Conservation (phyloP, 805 yeast species). For the Cyberlindnera xishuangbannaensis region DNA sequence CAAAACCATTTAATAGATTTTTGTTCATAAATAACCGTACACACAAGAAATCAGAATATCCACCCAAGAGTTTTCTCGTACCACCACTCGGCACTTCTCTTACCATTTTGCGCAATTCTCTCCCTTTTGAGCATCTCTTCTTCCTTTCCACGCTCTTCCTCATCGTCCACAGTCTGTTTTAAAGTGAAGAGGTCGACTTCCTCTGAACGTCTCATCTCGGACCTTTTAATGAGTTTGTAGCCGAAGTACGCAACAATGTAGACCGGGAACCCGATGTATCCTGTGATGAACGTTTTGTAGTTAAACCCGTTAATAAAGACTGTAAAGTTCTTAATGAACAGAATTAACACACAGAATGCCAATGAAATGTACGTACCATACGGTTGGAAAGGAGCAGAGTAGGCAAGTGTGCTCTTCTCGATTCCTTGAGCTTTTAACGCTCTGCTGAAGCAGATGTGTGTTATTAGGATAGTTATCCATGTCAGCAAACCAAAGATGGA, state of each 20-base stretch:
- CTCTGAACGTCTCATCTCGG: slow-evolving; percentile 41
- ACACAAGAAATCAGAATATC: slow-evolving; percentile 42
- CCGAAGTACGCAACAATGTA: slow-evolving; percentile 50
- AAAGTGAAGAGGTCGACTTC: slow-evolving; percentile 59
- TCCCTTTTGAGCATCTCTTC: slow-evolving; percentile 21
- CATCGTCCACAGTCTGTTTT: slow-evolving; percentile 34
- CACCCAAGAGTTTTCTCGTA: slow-evolving; percentile 44
- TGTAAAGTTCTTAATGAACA: slow-evolving; percentile 64
- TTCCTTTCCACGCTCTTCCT: slow-evolving; percentile 25
- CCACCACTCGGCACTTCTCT: slow-evolving; percentile 37
- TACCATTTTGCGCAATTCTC: slow-evolving; percentile 13
- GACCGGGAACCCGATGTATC: slow-evolving; percentile 64
- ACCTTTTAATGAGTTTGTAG: slow-evolving; percentile 48
- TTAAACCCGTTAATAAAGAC: slow-evolving; percentile 61
- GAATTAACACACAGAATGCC: slow-evolving; percentile 44
- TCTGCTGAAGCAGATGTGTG: slow-evolving; percentile 58
- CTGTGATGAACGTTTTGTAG: slow-evolving; percentile 66
- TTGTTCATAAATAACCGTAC: too few species aligned
- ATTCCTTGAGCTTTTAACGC: slow-evolving; percentile 67
- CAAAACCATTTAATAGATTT: too few species aligned
- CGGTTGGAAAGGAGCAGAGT: slow-evolving; percentile 64
- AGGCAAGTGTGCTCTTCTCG: slow-evolving; percentile 38
- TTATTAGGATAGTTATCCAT: slow-evolving; percentile 66
- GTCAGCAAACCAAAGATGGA: slow-evolving; percentile 71
- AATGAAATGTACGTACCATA: slow-evolving; percentile 60